These are phyloP conservation scores for Curvularia hawaiiensis DNA, from an alignment of 2,329 filamentous ascomycete species.

Conservation along the genomic window DNA sequence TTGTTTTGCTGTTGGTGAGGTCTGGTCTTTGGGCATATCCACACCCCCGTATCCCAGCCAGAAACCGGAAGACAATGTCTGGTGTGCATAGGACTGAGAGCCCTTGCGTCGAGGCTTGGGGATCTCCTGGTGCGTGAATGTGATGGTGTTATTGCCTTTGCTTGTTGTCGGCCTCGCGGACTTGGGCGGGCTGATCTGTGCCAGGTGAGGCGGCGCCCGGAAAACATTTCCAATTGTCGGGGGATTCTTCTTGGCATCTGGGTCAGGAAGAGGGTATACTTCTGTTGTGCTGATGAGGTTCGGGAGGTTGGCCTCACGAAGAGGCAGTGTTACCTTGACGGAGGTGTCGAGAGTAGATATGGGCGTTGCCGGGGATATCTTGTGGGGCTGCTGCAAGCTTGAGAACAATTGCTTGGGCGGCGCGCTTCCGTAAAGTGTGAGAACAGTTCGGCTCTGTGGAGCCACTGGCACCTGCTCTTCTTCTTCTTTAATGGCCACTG, in stretches of 20 bases:
- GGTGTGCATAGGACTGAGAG: constrained; percentile 66
- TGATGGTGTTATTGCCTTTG: constrained; percentile 54
- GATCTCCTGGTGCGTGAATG: constrained; percentile 60
- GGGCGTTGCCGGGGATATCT: constrained; percentile 42
- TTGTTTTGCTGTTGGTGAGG: constrained; percentile 67
- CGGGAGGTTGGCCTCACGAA: constrained; percentile 72
- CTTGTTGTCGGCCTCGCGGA: constrained; percentile 73
- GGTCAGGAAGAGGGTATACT: constrained; percentile 60
- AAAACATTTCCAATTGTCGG: constrained; percentile 77
- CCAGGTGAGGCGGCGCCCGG: constrained; percentile 68
- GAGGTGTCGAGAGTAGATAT: constrained; percentile 47
- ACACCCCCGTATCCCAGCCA: constrained; percentile 64
- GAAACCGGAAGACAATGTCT: constrained; percentile 68
- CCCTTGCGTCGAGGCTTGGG: constrained; percentile 49
- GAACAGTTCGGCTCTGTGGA: constrained; percentile 60
- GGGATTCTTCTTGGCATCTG: constrained; percentile 54
- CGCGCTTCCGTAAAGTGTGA: constrained; percentile 79
- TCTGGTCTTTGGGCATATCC: constrained; percentile 49
- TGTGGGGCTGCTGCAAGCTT: constrained; percentile 68
- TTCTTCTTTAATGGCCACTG: constrained; percentile 30
- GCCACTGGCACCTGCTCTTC: constrained; percentile 25
- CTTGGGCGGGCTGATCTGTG: constrained; percentile 72
- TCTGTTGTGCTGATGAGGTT: constrained; percentile 74
- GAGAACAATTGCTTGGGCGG: constrained; percentile 81
- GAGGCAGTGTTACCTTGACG: constrained; percentile 53